Percentiles rank a stretch among this genome's conserved stretches.
Evolutionary conservation across 768 basidiomycete genomes (phyloP).

Genomic region (Hericium rajendrae): DNA sequence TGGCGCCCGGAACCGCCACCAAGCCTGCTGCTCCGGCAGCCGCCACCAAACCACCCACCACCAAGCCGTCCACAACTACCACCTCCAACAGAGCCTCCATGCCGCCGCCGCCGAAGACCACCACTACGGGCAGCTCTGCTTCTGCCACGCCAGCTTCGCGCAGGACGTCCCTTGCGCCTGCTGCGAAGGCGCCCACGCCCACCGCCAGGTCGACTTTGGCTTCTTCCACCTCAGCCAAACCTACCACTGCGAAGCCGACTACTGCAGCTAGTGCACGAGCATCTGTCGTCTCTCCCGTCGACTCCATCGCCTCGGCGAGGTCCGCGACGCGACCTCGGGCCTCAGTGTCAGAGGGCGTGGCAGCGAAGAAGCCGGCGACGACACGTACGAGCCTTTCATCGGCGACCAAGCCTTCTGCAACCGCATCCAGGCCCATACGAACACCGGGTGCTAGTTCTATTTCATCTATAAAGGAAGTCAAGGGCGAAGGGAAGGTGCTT

Average conservation of each 20-base stretch:
- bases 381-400: conserved; percentile 19
- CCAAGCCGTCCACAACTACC: conserved; percentile 16
- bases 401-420: conserved; percentile 26
- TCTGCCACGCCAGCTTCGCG: conserved; percentile 4
- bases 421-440: conserved; percentile 25
- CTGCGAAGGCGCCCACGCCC: conserved; percentile 2
- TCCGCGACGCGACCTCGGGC: conserved; percentile 48
- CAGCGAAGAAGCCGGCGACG: conserved; percentile 27
- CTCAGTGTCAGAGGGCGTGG: conserved; percentile 56
- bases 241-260: conserved; percentile 27
- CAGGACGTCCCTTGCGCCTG: conserved; percentile 31
- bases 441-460: conserved; percentile 49
- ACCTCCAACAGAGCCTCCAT: conserved; percentile 11
- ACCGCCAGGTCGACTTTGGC: conserved; percentile 9
- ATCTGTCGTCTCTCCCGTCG: conserved; percentile 48
- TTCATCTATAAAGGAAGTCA: conserved; percentile 64
- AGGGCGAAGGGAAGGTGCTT: conserved; percentile 47
- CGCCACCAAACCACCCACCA: conserved; percentile 21
- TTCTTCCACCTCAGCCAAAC: conserved; percentile 11
- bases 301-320: conserved; percentile 26
- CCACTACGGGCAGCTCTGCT: neutral
- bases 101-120: conserved; percentile 13
- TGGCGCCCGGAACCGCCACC: conserved; percentile 25
- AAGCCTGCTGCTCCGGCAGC: conserved; percentile 22
- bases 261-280: conserved; percentile 30